Conservation (phyloP, 2,329 filamentous ascomycete genomes). For the Mycosphaerella sp. region DNA sequence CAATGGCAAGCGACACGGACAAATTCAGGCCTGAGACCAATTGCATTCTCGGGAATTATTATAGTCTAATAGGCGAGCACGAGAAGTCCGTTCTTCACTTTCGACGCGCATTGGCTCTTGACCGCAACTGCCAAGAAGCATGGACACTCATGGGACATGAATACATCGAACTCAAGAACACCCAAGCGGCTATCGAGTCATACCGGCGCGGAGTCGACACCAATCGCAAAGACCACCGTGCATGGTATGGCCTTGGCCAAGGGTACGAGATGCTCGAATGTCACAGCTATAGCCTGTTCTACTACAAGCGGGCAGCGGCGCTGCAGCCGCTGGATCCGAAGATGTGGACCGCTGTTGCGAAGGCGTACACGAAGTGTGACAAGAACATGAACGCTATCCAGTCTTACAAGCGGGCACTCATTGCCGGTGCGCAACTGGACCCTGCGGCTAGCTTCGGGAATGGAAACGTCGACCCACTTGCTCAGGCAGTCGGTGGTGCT, state of each 20-base stretch:
- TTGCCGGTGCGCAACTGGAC: conserved; percentile 82
- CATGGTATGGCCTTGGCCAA: conserved; percentile 95
- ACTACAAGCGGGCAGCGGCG: conserved; percentile 91
- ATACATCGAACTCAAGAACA: conserved; percentile 98
- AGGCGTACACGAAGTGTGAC: conserved; percentile 84
- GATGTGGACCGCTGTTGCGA: conserved; percentile 96
- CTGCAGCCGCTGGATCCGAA: conserved; percentile 94
- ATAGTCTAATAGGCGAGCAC: conserved; percentile 86
- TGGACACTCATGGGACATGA: conserved; percentile 99
- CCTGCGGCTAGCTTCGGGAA: conserved; percentile 44
- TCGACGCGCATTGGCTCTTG: conserved; percentile 80
- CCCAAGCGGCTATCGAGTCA: conserved; percentile 93
- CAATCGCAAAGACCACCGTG: conserved; percentile 91
- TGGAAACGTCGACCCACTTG: conserved; percentile 37
- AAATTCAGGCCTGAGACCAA: conserved; percentile 96
- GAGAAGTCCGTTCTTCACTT: conserved; percentile 99
- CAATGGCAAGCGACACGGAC: conserved; percentile 83
- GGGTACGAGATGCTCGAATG: conserved; percentile 98
- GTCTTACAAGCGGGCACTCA: conserved; percentile 82
- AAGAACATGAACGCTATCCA: conserved; percentile 87
- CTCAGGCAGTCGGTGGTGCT: conserved; percentile 47
- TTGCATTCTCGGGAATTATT: conserved; percentile 96
- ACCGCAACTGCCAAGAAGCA: conserved; percentile 83
- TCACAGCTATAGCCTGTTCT: conserved; percentile 95
- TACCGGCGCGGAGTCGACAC: conserved; percentile 93